Base-by-base conservation (phyloP, 495 filamentous ascomycete species). In the Aspergillus ostianus region DNA sequence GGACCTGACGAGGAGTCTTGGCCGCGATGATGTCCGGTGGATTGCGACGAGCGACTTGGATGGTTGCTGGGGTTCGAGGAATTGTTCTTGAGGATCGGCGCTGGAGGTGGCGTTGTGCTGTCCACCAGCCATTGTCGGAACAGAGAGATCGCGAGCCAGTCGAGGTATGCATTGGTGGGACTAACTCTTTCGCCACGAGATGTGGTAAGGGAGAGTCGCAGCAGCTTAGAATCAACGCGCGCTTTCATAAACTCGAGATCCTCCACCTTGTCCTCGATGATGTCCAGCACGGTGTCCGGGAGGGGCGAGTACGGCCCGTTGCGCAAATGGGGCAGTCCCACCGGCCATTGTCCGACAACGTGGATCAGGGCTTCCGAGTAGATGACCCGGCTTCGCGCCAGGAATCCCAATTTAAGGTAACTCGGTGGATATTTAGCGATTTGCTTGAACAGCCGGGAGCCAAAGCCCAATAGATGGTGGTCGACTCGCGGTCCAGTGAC, bases 71-170 rank as follows among this genome's bases (percentile, higher is more conserved):
- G 51, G 70, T 46, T 66, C 36, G 61, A 64, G 23, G 67, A 51
- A 29, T 74, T 56, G 52, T 75, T 79, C 62, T 77, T 79, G 58
- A 75, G 76, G 9, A 81, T 75, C 0, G 80, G 76, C 4, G 80
- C 66, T 8, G 83, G 84, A 2, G 87, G 83, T 4, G 89, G 90
- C 0, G 89, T 85, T 6, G 89, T 95, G 68, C 87, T 92, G 57
- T 96, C 92, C 0, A 90, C 90, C 0, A 97, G 77, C 92, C 92
- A 96, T 70, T 95, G 90, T 8, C 92, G 79, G 70, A 96, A 97
- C 15, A 96, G 79, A 17, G 82, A 87, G 51, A 95, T 85, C 23
- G 87, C 91, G 6, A 95, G 80, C 92, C 92, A 97, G 70, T 93
- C 90, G 27, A 94, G 74, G 69, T 92, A 96, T 21, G 84, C 85